Base-by-base conservation (phyloP, 1,139 yeast species). In the Saccharomycopsis crataegensis region DNA sequence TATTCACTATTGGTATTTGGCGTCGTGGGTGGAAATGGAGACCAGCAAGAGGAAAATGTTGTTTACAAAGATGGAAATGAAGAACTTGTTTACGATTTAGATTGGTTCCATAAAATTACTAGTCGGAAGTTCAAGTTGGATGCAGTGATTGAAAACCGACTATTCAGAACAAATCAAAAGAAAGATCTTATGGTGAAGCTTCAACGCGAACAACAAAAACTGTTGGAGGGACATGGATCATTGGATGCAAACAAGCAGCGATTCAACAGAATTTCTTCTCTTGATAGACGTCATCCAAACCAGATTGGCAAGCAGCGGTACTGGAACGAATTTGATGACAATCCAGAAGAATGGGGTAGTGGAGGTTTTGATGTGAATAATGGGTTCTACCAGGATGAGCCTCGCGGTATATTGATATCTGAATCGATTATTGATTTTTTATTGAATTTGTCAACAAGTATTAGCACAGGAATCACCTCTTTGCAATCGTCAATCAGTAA, bases 321-420 rank as follows among this genome's bases (percentile, higher is more conserved):
- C 31, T 57, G 59, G 59, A 57, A 57, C 34, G 59, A 57, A 43
- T 57, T 55, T 47, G 59, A 57, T 38, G 58, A 57, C 41, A 46
- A 50, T 45, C 57, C 56, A 4, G 58, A 55, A 45, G 55, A 54
- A 9, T 49, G 51, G 48, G 52, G 50, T 22, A 17, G 43, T 40
- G 54, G 51, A 7, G 48, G 50, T 41, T 22, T 22, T 22, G 51
- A 42, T 38, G 16, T 43, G 31, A 44, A 33, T n/a, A 14, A 51
- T 37, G 52, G 51, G 33, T 55, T 55, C 40, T 55, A 53, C 32
- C 37, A 22, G 17, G 17, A 50, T 16, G 17, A 43, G 6, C 11
- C 32, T 22, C 33, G 14, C 6, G 38, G 22, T 16, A 42, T 41
- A 16, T 32, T 53, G 7, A 36, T 53, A 16, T 51, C 55, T n/a